Evolutionary conservation across 768 basidiomycete species (phyloP), one percentile per base, ranked within the genome.

Genomic region (Suillus ampliporus): DNA sequence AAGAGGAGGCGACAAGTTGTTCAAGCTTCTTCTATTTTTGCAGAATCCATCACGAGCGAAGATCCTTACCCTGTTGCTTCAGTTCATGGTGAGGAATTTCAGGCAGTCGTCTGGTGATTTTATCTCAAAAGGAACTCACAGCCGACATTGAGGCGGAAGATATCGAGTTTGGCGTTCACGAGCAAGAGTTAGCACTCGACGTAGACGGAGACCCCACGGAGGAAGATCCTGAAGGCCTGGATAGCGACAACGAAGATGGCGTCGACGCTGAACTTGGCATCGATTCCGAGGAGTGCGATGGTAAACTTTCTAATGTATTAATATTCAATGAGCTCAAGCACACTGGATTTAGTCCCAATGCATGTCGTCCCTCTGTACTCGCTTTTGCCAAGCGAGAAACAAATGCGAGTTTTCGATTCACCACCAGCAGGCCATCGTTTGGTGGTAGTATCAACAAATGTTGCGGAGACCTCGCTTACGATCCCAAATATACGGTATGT

Each of bases 401-500:
- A 99, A 72, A 95, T 98, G 91, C 83, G 83, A 21, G 96, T 98
- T 3, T 99, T 99, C 72, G 79, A 89, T 63, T 80, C 89, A 1
- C 94, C 96, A 14, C 97, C 97, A 5, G 76, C 81, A 5, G 92
- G 89, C 6, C 79, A 82, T 63, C 91, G 97, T 40, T 83, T 99
- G 4, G 95, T 99, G 15, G 94, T 99, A 17, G 89, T 99, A 6
- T 88, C 97, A 2, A 99, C 97, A 2, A 98, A 99, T 72, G 91
- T 98, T 31, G 97, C 97, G 1, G 97, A 99, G 74, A 99, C 97
- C 0, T 97, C 97, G 8, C 80, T 99, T 37, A 99, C 97, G 0
- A 99, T 99, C 63, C 97, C 97, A 28, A 93, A 92, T 7, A 96
- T 99, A 69, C 91, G 93, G 17, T 99, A 99, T 76, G 97, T 99